phyloP scores from a whole-genome alignment of 2,329 filamentous ascomycete species.

The Achaetomium macrosporum region DNA sequence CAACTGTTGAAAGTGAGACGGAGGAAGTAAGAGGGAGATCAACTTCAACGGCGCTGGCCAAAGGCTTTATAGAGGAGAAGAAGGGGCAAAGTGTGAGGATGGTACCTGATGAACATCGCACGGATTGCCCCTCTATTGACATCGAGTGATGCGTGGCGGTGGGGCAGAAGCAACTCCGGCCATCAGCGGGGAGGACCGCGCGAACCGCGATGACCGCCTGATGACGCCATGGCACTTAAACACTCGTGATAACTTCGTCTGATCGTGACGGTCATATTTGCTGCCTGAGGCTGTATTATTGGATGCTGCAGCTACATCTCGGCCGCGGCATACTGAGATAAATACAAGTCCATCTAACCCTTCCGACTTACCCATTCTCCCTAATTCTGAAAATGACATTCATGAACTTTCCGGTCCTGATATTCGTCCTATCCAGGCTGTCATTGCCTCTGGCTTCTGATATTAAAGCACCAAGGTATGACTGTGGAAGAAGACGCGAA shows the following conservation, averaged over 20 bases:
- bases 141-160: neutral
- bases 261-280: too few species aligned
- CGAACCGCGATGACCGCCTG: too few species aligned
- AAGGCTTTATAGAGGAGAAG: too few species aligned
- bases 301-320: neutral
- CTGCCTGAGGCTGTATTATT: conserved; percentile 6
- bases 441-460: neutral
- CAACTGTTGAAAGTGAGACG: neutral
- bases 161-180: too few species aligned
- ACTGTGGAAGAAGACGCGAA: too few species aligned
- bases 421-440: conserved; percentile 1
- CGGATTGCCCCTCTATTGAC: conserved; percentile 20
- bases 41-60: neutral
- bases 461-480: neutral
- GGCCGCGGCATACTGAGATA: neutral
- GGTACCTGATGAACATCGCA: neutral
- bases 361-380: conserved; percentile 15
- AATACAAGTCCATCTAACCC: conserved; percentile 16
- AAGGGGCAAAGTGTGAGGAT: too few species aligned
- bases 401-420: conserved; percentile 5
- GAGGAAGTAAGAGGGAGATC: neutral
- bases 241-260: too few species aligned
- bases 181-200: too few species aligned
- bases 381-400: conserved; percentile 9
- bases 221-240: too few species aligned